phyloP scores from a whole-genome alignment of 306 rosid species.

The Pyrus communis region DNA sequence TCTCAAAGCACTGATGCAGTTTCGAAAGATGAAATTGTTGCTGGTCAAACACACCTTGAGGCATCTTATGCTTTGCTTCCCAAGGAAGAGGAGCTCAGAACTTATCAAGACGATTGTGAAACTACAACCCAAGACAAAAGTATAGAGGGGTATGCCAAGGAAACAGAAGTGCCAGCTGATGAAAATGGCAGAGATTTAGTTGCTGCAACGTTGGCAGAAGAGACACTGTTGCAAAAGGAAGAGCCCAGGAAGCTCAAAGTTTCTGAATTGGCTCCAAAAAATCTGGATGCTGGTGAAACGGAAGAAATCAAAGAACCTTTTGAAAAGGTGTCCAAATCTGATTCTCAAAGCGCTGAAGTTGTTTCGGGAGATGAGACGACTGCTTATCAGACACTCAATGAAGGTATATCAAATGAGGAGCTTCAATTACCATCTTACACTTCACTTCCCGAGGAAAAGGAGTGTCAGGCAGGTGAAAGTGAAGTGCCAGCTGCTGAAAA shows the following conservation, averaged over 20 bases:
- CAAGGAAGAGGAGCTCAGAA: constrained; percentile 1
- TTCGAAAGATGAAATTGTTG: not conserved
- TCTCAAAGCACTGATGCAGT: not conserved
- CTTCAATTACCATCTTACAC: constrained; percentile 3
- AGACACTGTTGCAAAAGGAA: not conserved
- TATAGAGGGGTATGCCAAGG: not conserved
- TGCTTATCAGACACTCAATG: constrained; percentile 5
- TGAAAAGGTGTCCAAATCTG: not conserved
- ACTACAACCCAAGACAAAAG: not conserved
- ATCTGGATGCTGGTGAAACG: constrained; percentile 6
- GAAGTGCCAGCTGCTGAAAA: not conserved
- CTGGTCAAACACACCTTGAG: not conserved
- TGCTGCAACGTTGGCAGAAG: constrained; percentile 6
- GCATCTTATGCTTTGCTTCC: constrained; percentile 7
- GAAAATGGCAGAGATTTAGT: not conserved
- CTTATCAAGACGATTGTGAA: constrained; percentile 1
- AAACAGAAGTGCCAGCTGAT: not conserved
- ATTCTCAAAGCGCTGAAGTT: not conserved
- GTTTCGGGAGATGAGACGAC: constrained; percentile 7
- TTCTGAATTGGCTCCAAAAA: constrained; percentile 10
- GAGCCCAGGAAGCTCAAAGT: not conserved
- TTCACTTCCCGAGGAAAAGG: constrained; percentile 8
- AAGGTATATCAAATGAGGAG: not conserved
- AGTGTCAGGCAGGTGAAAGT: not conserved
- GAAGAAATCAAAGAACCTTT: constrained; percentile 15